Percentiles rank a stretch among this genome's conserved stretches.
These are phyloP conservation scores for Clitocybe nebularis DNA, from an alignment of 1,284 basidiomycete species.

Conservation along the genomic window DNA sequence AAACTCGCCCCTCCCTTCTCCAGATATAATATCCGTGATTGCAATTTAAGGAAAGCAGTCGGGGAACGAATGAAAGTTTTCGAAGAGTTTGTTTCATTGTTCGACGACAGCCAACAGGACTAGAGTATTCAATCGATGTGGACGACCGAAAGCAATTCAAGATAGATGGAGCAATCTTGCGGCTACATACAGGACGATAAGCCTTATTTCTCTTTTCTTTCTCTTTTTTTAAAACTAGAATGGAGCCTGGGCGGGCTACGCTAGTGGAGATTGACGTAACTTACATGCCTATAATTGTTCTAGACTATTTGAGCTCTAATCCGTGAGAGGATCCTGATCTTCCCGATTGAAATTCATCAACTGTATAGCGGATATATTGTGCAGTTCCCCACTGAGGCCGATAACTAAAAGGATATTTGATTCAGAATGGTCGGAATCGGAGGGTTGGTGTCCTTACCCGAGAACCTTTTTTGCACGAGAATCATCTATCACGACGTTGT, in stretches of 20 bases:
- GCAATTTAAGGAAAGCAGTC: conserved; percentile 27
- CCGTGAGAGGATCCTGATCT: conserved; percentile 13
- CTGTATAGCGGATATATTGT: conserved; percentile 28
- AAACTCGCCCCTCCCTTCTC: neutral
- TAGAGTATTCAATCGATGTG: too few relatives aligned
- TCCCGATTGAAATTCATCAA: conserved; percentile 28
- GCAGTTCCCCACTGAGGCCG: conserved; percentile 28
- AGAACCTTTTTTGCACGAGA: conserved; percentile 29
- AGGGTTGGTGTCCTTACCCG: conserved; percentile 23
- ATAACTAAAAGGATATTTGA: conserved; percentile 20
- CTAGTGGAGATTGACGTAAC: too few relatives aligned
- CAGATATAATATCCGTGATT: conserved; percentile 34
- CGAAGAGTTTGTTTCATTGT: conserved; percentile 37
- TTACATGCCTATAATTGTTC: too few relatives aligned
- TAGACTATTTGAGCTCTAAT: conserved; percentile 8
- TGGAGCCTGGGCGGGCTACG: too few relatives aligned
- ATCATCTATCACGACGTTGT: conserved; percentile 28
- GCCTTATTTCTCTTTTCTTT: too few relatives aligned
- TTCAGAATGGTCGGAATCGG: neutral
- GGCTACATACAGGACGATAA: too few relatives aligned
- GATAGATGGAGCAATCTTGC: too few relatives aligned
- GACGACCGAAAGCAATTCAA: too few relatives aligned
- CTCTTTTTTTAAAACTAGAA: too few relatives aligned
- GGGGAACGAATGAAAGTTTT: conserved; percentile 41
- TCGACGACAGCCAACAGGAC: conserved; percentile 25